phyloP scores from a whole-genome alignment of 2,329 filamentous ascomycete genomes.

The Aspergillus fructus region DNA sequence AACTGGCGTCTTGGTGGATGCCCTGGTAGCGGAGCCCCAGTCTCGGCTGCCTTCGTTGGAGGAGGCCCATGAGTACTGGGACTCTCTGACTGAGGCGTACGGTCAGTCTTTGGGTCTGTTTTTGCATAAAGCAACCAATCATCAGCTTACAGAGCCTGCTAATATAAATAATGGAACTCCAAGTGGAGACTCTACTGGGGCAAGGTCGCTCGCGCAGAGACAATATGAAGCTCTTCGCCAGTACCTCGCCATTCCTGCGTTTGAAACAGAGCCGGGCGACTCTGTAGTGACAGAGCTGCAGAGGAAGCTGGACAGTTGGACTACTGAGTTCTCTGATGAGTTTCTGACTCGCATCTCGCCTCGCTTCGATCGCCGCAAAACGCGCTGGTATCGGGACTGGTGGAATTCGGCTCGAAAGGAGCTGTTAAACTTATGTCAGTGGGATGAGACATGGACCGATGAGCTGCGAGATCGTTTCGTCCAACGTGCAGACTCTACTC shows the following conservation, averaged over 20 bases:
- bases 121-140: background rate
- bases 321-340: slow-evolving; percentile 2
- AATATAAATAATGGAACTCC: background rate
- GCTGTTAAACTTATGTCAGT: background rate
- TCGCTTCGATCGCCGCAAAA: background rate
- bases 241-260: background rate
- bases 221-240: slow-evolving; percentile 1
- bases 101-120: background rate
- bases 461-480: background rate
- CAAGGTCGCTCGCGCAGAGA: background rate
- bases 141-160: background rate
- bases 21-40: background rate
- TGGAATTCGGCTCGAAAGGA: slow-evolving; percentile 9
- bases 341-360: slow-evolving; percentile 1
- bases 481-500: background rate
- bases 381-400: slow-evolving; percentile 1
- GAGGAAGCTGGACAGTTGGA: background rate
- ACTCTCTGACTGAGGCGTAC: background rate
- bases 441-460: background rate
- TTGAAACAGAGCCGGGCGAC: background rate
- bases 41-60: background rate
- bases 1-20: slow-evolving; percentile 1
- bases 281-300: background rate
- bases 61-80: background rate
- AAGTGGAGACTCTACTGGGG: background rate